phyloP scores from a whole-genome alignment of 257 asterid genomes.

The Lycium barbarum region DNA sequence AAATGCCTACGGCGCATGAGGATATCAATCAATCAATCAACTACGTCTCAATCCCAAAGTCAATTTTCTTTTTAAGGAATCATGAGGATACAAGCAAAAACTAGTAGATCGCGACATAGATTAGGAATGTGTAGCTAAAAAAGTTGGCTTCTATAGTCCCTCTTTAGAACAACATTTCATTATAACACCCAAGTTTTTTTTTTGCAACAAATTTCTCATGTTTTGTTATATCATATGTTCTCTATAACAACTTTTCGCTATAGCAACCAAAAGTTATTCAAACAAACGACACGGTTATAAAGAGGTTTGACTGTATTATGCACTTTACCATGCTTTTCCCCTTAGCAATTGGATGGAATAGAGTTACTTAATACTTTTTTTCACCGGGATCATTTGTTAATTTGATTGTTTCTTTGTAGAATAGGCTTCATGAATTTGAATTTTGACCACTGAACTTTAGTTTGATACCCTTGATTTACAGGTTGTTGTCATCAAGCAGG shows the following conservation, averaged over 20 bases:
- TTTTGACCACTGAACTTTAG: neutral
- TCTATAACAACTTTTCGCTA: no score
- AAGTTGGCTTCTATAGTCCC: no score
- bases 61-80: neutral
- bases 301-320: neutral
- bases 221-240: no score
- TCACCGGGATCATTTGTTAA: neutral
- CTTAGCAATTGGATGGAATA: neutral
- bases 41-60: neutral
- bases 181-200: no score
- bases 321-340: neutral
- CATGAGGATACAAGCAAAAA: neutral
- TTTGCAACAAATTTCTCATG: no score
- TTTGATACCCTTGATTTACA: conserved; percentile 27
- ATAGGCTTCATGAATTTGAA: neutral
- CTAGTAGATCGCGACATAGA: neutral
- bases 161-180: no score
- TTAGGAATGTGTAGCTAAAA: neutral
- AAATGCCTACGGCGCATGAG: neutral
- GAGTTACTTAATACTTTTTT: neutral
- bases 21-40: no score
- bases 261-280: no score
- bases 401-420: neutral
- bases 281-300: no score
- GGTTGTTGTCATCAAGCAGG: conserved; percentile 91